A percentile compares a stretch with the other conserved stretches of the same genome.
phyloP scores from a whole-genome alignment of 352 stramenopile genomes.

The Thalassiosira ordinaria region DNA sequence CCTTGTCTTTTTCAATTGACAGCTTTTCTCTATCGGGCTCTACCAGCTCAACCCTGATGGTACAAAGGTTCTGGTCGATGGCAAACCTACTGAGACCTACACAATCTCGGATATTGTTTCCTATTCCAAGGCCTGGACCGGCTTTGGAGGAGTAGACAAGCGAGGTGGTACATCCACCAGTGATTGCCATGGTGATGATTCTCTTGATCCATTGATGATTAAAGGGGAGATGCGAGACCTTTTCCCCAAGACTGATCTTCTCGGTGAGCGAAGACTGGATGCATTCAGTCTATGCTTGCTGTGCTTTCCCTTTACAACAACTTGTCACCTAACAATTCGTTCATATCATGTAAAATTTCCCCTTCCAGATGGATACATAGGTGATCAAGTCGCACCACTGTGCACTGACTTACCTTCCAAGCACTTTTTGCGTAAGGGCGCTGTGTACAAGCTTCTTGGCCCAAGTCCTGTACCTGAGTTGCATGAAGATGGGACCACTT shows the following conservation, averaged over 20 bases:
- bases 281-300: no score
- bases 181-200: no score
- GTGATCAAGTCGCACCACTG: no score
- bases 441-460: constrained; percentile 55
- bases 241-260: constrained; percentile 71
- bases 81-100: constrained; percentile 60
- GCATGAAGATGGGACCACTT: constrained; percentile 8
- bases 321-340: no score
- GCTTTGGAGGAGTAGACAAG: constrained; percentile 81
- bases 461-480: no score
- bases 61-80: constrained; percentile 57
- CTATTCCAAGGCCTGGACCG: constrained; percentile 68
- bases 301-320: no score
- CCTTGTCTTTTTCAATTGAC: no score
- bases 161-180: no score
- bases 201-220: constrained; percentile 12
- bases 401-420: constrained; percentile 62
- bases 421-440: constrained; percentile 56
- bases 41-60: constrained; percentile 74
- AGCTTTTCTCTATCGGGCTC: constrained; percentile 79
- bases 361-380: constrained; percentile 57
- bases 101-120: constrained; percentile 71
- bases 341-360: no score
- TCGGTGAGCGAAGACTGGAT: no score
- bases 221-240: constrained; percentile 38